Evolutionary conservation across 208 protist genomes (phyloP).

Genomic region (Trypanosoma caninum): DNA sequence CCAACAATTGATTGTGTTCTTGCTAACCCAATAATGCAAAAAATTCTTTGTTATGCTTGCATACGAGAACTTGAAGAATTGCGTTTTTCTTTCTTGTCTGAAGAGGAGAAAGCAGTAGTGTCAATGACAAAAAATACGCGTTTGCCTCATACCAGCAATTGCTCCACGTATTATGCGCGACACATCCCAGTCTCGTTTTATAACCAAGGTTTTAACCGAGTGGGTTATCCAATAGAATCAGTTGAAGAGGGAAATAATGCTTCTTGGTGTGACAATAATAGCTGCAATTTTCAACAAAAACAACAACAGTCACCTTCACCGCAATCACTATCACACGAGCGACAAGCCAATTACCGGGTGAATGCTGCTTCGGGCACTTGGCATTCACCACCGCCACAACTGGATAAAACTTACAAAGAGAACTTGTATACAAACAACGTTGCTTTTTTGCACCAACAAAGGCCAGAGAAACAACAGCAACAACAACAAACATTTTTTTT

Average conservation of each 20-base stretch:
- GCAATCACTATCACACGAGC: too few relatives aligned
- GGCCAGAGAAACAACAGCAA: too few relatives aligned
- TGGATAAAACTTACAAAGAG: neutral
- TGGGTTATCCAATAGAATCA: neutral
- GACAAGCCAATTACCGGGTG: neutral
- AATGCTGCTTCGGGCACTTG: neutral
- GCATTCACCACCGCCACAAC: neutral
- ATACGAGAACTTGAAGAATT: slow-evolving; percentile 8
- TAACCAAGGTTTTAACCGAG: slow-evolving; percentile 4
- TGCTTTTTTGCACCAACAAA: too few relatives aligned
- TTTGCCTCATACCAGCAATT: neutral
- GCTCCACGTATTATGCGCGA: neutral
- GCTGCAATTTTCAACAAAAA: neutral
- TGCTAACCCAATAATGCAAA: slow-evolving; percentile 14
- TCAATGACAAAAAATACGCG: neutral
- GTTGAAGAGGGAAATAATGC: neutral
- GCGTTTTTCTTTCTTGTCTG: slow-evolving; percentile 8
- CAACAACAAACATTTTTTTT: neutral
- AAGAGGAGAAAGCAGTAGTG: slow-evolving; percentile 1
- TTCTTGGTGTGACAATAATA: neutral
- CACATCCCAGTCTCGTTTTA: neutral
- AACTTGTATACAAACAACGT: neutral
- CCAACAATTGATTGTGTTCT: slow-evolving; percentile 12
- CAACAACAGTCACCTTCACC: too few relatives aligned
- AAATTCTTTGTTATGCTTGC: slow-evolving; percentile 4